These are phyloP conservation scores for Tetrapyrgos nigripes DNA, from an alignment of 1,284 basidiomycete genomes.

Conservation along the genomic window DNA sequence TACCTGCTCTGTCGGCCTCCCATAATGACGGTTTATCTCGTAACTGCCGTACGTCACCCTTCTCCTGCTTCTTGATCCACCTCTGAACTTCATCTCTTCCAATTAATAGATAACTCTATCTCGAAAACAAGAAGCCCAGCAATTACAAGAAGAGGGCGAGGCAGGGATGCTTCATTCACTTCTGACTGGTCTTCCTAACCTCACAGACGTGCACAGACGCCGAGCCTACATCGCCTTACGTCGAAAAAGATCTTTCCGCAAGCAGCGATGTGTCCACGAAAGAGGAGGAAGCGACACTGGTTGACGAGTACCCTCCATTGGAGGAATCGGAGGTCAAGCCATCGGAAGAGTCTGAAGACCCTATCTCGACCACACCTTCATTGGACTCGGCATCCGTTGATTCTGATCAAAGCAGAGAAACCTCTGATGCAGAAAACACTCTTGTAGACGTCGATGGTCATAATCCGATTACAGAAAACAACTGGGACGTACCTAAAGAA, in stretches of 20 bases:
- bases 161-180: constrained; percentile 89
- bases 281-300: not conserved
- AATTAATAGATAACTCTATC: constrained; percentile 60
- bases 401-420: too few species aligned
- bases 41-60: constrained; percentile 76
- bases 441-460: not conserved
- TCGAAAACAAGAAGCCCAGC: constrained; percentile 63
- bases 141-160: constrained; percentile 67
- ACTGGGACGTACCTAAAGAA: not conserved
- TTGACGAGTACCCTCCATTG: not conserved
- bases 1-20: constrained; percentile 87
- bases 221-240: constrained; percentile 17
- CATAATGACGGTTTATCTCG: constrained; percentile 81
- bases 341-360: not conserved
- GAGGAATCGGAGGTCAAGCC: not conserved
- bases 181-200: constrained; percentile 72
- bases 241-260: not conserved
- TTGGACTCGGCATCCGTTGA: too few species aligned
- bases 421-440: not conserved
- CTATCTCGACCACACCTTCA: not conserved
- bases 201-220: constrained; percentile 55
- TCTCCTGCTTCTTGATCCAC: not conserved
- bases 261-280: not conserved
- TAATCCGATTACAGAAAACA: not conserved
- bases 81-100: not conserved